These are phyloP conservation scores for Plantago elongata DNA, from an alignment of 257 asterid genomes.

Conservation along the genomic window DNA sequence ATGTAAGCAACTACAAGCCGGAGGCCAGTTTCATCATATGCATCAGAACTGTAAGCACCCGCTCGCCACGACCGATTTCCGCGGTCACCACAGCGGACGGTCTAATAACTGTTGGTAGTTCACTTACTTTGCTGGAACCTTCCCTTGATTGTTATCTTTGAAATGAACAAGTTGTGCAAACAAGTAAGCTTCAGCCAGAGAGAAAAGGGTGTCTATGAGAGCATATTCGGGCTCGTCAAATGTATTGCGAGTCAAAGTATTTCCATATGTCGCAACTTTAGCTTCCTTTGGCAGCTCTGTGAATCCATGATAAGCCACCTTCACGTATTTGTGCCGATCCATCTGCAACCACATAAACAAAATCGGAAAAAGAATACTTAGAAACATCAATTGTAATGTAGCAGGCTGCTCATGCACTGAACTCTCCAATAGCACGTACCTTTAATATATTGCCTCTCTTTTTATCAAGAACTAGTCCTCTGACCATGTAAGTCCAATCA, in stretches of 20 bases:
- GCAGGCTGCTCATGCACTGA: neutral
- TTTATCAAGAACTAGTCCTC: constrained; percentile 95
- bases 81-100: too few species aligned
- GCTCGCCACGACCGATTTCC: too few species aligned
- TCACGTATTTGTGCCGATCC: constrained; percentile 97
- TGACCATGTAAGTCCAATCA: constrained; percentile 96
- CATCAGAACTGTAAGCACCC: too few species aligned
- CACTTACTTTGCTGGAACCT: constrained; percentile 81
- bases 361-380: neutral
- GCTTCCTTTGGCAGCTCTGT: constrained; percentile 84
- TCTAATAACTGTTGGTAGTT: constrained; percentile 11
- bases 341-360: constrained; percentile 42
- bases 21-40: too few species aligned
- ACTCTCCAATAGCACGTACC: constrained; percentile 40
- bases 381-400: constrained; percentile 3
- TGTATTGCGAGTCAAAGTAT: constrained; percentile 68
- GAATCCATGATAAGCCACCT: constrained; percentile 96
- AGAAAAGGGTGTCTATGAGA: constrained; percentile 89
- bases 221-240: constrained; percentile 96
- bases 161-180: constrained; percentile 96
- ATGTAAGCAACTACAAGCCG: neutral
- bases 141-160: constrained; percentile 86
- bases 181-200: constrained; percentile 91
- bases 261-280: constrained; percentile 84
- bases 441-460: constrained; percentile 91